Conservation (phyloP, 2,329 filamentous ascomycete species). For the Achaetomium macrosporum region DNA sequence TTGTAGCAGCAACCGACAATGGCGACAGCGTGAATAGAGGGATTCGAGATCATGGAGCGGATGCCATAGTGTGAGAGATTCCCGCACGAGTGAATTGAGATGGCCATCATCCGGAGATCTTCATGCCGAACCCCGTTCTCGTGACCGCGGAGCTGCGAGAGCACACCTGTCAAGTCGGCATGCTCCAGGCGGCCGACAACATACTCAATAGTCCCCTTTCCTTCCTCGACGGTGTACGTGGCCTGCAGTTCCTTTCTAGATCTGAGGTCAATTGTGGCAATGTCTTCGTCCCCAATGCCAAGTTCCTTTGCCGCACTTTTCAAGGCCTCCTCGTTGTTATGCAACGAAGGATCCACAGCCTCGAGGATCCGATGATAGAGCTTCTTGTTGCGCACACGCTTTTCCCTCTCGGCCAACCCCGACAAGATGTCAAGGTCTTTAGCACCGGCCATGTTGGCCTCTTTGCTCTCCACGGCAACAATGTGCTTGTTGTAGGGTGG, state of each 20-base stretch:
- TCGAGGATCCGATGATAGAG: conserved; percentile 54
- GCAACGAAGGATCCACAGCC: conserved; percentile 34
- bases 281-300: conserved; percentile 25
- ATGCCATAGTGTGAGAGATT: conserved; percentile 96
- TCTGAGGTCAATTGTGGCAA: conserved; percentile 42
- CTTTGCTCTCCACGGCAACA: conserved; percentile 82
- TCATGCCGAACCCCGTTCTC: conserved; percentile 29
- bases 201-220: conserved; percentile 69
- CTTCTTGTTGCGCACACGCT: conserved; percentile 79
- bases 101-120: conserved; percentile 64
- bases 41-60: conserved; percentile 77
- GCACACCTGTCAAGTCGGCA: conserved; percentile 63
- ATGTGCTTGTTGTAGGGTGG: conserved; percentile 81
- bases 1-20: conserved; percentile 99
- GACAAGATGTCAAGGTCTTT: conserved; percentile 79
- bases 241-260: conserved; percentile 45
- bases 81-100: conserved; percentile 95
- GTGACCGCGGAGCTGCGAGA: conserved; percentile 53
- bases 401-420: conserved; percentile 65
- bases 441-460: conserved; percentile 80
- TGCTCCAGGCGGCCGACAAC: conserved; percentile 68
- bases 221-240: conserved; percentile 51
- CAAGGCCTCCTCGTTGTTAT: conserved; percentile 37
- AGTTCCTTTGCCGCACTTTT: conserved; percentile 31
- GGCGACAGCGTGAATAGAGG: conserved; percentile 79